Evolutionary conservation across 805 yeast genomes (phyloP).

Genomic region (Barnettozyma wickerhamii): DNA sequence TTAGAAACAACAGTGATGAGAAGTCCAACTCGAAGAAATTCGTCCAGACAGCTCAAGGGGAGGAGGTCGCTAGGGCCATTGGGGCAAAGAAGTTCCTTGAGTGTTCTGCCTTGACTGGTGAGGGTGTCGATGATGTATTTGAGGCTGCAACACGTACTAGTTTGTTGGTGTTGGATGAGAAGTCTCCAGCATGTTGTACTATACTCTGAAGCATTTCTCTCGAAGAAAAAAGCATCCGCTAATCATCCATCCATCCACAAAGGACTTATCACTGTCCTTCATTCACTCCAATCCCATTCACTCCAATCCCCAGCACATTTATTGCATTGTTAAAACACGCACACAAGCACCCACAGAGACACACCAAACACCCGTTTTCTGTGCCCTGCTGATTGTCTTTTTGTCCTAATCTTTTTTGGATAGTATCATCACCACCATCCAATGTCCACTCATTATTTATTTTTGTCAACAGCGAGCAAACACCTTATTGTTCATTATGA

Average conservation of each 20-base stretch:
- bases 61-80: conserved; percentile 65
- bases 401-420: background rate
- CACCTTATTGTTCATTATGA: background rate
- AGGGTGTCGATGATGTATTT: conserved; percentile 91
- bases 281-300: no score
- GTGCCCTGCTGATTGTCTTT: background rate
- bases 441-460: conserved; percentile 7
- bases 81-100: conserved; percentile 84
- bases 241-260: background rate
- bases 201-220: conserved; percentile 20
- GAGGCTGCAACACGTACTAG: conserved; percentile 88
- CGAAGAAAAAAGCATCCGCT: no score
- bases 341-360: no score
- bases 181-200: conserved; percentile 40
- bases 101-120: conserved; percentile 90
- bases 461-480: no score
- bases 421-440: background rate
- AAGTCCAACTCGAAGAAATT: conserved; percentile 34
- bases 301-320: no score
- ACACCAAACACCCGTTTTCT: background rate
- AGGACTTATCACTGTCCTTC: background rate
- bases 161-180: conserved; percentile 49
- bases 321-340: no score
- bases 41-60: conserved; percentile 56
- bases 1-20: conserved; percentile 44